Percentiles rank a stretch among this genome's conserved stretches.
These are phyloP conservation scores for Helicocarpus griseus DNA, from an alignment of 2,329 filamentous ascomycete genomes.

Conservation along the genomic window DNA sequence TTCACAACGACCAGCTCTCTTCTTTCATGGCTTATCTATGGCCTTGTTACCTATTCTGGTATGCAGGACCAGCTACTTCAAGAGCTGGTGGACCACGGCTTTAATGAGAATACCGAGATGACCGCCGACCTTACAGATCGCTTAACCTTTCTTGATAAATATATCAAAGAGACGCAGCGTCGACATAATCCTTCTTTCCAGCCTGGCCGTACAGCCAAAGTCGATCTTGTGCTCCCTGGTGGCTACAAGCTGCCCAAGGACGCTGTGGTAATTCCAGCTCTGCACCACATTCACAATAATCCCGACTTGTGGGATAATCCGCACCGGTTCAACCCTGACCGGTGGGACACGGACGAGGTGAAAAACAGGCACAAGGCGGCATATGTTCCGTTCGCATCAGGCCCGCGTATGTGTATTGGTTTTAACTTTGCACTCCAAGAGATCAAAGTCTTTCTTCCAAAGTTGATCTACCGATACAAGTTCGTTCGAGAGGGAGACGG, in stretches of 20 bases:
- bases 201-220: constrained; percentile 47
- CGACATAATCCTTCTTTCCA: constrained; percentile 54
- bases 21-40: constrained; percentile 50
- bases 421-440: constrained; percentile 57
- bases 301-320: constrained; percentile 50
- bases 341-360: constrained; percentile 48
- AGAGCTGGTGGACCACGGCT: constrained; percentile 45
- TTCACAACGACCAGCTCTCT: constrained; percentile 53
- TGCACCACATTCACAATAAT: constrained; percentile 42
- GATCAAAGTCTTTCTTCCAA: constrained; percentile 38
- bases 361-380: constrained; percentile 43
- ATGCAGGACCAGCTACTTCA: constrained; percentile 50
- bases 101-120: constrained; percentile 35
- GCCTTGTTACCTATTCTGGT: constrained; percentile 43
- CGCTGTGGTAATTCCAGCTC: constrained; percentile 44
- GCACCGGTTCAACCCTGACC: constrained; percentile 47
- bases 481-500: not conserved
- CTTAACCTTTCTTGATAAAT: constrained; percentile 35
- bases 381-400: constrained; percentile 52
- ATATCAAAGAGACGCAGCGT: constrained; percentile 52
- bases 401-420: constrained; percentile 50
- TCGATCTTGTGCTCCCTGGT: constrained; percentile 49
- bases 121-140: constrained; percentile 40
- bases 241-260: constrained; percentile 48
- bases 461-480: not conserved